Conservation (phyloP, 352 stramenopile species). For the Phytophthora colocasiae region DNA sequence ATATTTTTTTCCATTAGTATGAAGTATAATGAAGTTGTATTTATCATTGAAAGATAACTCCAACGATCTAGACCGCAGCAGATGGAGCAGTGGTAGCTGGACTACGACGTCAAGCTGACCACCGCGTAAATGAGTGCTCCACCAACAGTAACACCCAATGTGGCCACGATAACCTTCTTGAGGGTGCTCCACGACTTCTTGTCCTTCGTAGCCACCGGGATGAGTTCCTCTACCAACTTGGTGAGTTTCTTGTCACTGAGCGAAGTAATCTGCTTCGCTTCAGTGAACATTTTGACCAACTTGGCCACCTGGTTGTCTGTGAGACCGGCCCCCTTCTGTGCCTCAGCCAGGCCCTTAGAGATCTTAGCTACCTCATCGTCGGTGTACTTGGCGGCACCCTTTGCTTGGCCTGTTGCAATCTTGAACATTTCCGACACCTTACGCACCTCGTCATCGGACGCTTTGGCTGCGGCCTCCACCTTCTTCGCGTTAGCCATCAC, state of each 20-base stretch:
- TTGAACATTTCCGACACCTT: constrained; percentile 3
- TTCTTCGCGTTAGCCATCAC: neutral
- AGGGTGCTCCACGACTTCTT: no score
- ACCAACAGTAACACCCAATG: no score
- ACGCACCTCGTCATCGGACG: neutral
- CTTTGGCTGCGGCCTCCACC: neutral
- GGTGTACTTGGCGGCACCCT: neutral
- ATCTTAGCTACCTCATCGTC: neutral
- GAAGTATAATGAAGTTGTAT: no score
- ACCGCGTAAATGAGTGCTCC: no score
- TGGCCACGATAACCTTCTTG: no score
- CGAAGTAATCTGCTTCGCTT: neutral
- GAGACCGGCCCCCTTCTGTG: neutral
- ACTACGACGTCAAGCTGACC: no score
- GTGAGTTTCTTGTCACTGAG: neutral
- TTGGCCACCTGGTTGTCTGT: neutral
- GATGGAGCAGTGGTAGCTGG: no score
- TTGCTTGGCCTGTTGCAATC: neutral
- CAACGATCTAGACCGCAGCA: no score
- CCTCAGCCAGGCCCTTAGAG: neutral
- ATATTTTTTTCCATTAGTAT: no score
- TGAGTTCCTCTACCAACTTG: neutral
- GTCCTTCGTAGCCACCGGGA: no score
- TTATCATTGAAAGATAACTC: no score
- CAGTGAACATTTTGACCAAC: neutral